Evolutionary conservation across 2,329 filamentous ascomycete genomes (phyloP).

Genomic region (Phoma herbarum): DNA sequence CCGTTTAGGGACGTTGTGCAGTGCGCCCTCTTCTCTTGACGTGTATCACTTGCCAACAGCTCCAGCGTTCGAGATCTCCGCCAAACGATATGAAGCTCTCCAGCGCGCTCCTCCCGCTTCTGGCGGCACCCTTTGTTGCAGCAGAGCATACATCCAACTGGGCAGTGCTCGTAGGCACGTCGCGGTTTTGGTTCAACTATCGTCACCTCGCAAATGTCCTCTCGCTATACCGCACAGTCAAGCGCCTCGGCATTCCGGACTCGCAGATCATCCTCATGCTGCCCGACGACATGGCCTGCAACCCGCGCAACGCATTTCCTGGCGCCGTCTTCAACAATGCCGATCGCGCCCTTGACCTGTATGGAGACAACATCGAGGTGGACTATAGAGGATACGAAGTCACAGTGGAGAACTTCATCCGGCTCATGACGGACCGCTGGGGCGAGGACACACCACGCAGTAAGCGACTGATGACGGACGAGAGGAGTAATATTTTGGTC

Average conservation of each 20-base stretch:
- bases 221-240: constrained; percentile 96
- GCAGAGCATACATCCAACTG: constrained; percentile 96
- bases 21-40: constrained; percentile 1
- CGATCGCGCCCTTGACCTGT: constrained; percentile 92
- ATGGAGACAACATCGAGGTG: constrained; percentile 98
- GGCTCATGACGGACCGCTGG: constrained; percentile 90
- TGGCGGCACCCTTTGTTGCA: constrained; percentile 54
- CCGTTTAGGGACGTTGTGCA: constrained; percentile 5
- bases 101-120: constrained; percentile 36
- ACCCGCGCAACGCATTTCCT: constrained; percentile 96
- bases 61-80: neutral
- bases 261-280: constrained; percentile 99
- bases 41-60: too few species aligned
- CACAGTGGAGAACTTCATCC: constrained; percentile 98
- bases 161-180: constrained; percentile 98
- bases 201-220: constrained; percentile 97
- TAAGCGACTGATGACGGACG: constrained; percentile 92
- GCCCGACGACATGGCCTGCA: constrained; percentile 99
- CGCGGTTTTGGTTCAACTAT: constrained; percentile 99
- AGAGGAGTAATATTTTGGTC: constrained; percentile 94
- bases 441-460: constrained; percentile 94
- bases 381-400: constrained; percentile 99
- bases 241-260: constrained; percentile 95
- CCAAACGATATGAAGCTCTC: constrained; percentile 37
- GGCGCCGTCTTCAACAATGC: constrained; percentile 99